phyloP scores from a whole-genome alignment of 2,329 filamentous ascomycete species.

The Leptographium flavum region DNA sequence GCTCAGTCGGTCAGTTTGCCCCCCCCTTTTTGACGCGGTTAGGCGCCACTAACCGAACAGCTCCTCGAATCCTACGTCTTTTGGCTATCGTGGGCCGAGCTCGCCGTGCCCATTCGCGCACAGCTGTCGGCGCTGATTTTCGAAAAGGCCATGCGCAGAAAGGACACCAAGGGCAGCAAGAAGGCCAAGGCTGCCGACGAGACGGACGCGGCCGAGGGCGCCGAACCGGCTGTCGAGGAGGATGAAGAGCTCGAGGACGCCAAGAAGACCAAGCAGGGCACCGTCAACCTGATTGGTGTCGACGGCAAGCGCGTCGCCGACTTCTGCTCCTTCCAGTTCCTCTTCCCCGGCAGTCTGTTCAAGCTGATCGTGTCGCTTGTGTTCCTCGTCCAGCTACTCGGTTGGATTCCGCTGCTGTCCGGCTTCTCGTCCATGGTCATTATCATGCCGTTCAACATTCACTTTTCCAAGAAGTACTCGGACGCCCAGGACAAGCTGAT shows the following conservation, averaged over 20 bases:
- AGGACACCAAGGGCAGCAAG: slow-evolving; percentile 57
- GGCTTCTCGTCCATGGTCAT: slow-evolving; percentile 51
- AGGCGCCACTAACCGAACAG: not conserved
- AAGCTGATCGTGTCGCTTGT: slow-evolving; percentile 51
- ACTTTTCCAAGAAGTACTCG: slow-evolving; percentile 49
- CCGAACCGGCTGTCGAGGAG: slow-evolving; percentile 28
- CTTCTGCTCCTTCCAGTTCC: slow-evolving; percentile 51
- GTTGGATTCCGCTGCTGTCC: slow-evolving; percentile 52
- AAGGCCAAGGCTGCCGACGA: slow-evolving; percentile 18
- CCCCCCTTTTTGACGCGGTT: not conserved
- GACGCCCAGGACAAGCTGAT: slow-evolving; percentile 54
- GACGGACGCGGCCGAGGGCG: slow-evolving; percentile 14
- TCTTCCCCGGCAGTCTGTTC: slow-evolving; percentile 46
- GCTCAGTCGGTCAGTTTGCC: slow-evolving; percentile 23
- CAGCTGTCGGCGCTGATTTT: slow-evolving; percentile 62
- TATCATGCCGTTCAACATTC: slow-evolving; percentile 55
- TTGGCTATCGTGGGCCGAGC: slow-evolving; percentile 49
- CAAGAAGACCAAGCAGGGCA: slow-evolving; percentile 48
- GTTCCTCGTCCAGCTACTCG: slow-evolving; percentile 56
- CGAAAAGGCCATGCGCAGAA: slow-evolving; percentile 60
- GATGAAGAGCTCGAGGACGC: slow-evolving; percentile 32
- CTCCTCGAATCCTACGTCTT: slow-evolving; percentile 53
- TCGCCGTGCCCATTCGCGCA: slow-evolving; percentile 52
- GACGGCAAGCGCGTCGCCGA: slow-evolving; percentile 56
- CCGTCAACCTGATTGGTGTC: slow-evolving; percentile 67